Percentiles rank a stretch among this genome's conserved stretches.
phyloP scores from a whole-genome alignment of 208 protist genomes.

The Wallacemonas sp. region DNA sequence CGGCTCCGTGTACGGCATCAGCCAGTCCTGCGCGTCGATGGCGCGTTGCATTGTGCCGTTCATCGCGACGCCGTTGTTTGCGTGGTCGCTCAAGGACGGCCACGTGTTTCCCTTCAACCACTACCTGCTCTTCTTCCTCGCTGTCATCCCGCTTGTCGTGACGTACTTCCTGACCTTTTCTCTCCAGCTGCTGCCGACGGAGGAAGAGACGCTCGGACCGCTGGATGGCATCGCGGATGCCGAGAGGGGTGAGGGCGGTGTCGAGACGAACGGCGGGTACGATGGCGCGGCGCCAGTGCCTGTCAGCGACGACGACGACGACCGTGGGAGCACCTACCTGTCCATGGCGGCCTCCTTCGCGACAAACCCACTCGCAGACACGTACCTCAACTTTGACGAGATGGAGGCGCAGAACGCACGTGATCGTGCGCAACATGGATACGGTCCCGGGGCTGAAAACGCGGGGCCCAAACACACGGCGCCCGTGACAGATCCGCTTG shows the following conservation, averaged over 20 bases:
- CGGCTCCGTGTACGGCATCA: constrained; percentile 54
- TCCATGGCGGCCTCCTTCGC: constrained; percentile 34
- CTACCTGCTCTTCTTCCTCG: constrained; percentile 53
- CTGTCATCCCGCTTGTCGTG: constrained; percentile 21
- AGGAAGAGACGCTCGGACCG: too few relatives aligned
- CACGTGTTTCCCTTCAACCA: constrained; percentile 61
- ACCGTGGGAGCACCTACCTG: constrained; percentile 18
- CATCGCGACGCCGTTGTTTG: constrained; percentile 44
- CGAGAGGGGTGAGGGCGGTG: not conserved
- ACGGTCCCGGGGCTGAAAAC: not conserved
- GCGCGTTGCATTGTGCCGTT: constrained; percentile 62
- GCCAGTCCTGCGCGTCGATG: constrained; percentile 40
- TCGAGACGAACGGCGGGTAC: not conserved
- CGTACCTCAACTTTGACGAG: constrained; percentile 22
- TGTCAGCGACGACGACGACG: not conserved
- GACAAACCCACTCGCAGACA: constrained; percentile 25
- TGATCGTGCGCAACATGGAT: not conserved
- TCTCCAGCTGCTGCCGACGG: constrained; percentile 16
- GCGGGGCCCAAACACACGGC: not conserved
- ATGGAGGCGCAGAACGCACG: constrained; percentile 27
- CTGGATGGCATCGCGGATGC: too few relatives aligned
- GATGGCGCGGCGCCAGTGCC: not conserved
- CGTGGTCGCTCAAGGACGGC: constrained; percentile 41
- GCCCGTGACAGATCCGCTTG: constrained; percentile 6
- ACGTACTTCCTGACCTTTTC: constrained; percentile 17